Evolutionary conservation across 108 stramenopile genomes (phyloP).

Genomic region (Fragilaria radians): DNA sequence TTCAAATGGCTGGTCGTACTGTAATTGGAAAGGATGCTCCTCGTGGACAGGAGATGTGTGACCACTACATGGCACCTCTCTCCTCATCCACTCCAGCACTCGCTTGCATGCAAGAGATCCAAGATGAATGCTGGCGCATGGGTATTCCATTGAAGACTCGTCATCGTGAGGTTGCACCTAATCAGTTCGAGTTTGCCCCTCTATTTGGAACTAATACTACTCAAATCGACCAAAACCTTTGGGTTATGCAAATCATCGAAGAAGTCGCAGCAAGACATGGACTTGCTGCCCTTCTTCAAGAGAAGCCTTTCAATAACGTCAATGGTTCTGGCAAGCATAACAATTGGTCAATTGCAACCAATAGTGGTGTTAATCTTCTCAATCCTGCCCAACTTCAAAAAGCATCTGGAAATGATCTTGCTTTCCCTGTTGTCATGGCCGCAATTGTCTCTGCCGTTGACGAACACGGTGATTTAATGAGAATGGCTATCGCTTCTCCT

Average conservation of each 20-base stretch:
- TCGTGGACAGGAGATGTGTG: slow-evolving; percentile 93
- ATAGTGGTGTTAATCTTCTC: slow-evolving; percentile 76
- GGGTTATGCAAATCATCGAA: slow-evolving; percentile 97
- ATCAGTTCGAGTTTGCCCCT: slow-evolving; percentile 94
- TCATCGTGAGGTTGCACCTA: slow-evolving; percentile 95
- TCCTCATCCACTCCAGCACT: slow-evolving; percentile 72
- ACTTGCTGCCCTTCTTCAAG: slow-evolving; percentile 89
- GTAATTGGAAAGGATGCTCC: slow-evolving; percentile 90
- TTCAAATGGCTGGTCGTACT: slow-evolving; percentile 90
- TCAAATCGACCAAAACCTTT: slow-evolving; percentile 91
- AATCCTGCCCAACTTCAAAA: slow-evolving; percentile 51
- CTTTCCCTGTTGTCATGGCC: slow-evolving; percentile 91
- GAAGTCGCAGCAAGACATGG: slow-evolving; percentile 88
- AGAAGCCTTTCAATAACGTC: slow-evolving; percentile 95
- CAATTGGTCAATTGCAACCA: slow-evolving; percentile 92
- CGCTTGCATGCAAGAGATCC: slow-evolving; percentile 91
- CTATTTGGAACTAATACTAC: slow-evolving; percentile 86
- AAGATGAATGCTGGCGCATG: slow-evolving; percentile 83
- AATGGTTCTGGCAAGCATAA: slow-evolving; percentile 97
- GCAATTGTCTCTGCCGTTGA: slow-evolving; percentile 87
- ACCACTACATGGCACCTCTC: slow-evolving; percentile 92
- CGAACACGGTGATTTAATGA: slow-evolving; percentile 94
- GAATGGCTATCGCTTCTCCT: slow-evolving; percentile 85
- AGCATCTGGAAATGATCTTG: slow-evolving; percentile 61
- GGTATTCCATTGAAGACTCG: slow-evolving; percentile 90